A percentile compares a stretch with the other conserved stretches of the same genome.
phyloP scores from a whole-genome alignment of 2,329 filamentous ascomycete genomes.

The Ciborinia camelliae region DNA sequence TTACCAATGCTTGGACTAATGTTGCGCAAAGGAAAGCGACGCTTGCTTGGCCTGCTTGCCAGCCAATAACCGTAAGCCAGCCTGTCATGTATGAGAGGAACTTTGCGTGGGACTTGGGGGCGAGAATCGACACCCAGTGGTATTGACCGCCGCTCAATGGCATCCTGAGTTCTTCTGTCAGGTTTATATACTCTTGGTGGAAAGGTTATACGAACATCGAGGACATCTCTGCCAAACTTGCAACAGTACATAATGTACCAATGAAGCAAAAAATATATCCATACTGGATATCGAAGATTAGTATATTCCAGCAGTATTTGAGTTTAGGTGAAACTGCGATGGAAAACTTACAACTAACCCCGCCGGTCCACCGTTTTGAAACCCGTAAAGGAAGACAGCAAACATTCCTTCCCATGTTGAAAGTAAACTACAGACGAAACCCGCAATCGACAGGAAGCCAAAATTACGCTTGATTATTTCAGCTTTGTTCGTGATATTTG shows the following conservation, averaged over 20 bases:
- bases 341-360: constrained; percentile 37
- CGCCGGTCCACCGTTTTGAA: constrained; percentile 30
- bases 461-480: constrained; percentile 38
- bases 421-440: constrained; percentile 43
- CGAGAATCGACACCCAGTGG: constrained; percentile 54
- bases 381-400: constrained; percentile 24
- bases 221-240: constrained; percentile 29
- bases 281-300: not conserved
- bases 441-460: constrained; percentile 41
- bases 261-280: constrained; percentile 19
- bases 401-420: constrained; percentile 43
- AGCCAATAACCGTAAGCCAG: constrained; percentile 46
- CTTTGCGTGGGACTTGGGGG: constrained; percentile 46
- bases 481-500: not conserved
- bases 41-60: constrained; percentile 44
- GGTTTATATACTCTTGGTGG: not conserved
- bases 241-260: constrained; percentile 28
- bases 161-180: constrained; percentile 37
- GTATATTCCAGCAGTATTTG: not conserved
- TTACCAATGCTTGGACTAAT: constrained; percentile 44
- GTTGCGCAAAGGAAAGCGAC: constrained; percentile 43
- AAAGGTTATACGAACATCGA: constrained; percentile 28
- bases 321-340: not conserved
- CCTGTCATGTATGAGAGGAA: constrained; percentile 52
- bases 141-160: constrained; percentile 57